Conservation (phyloP, 768 basidiomycete species). For the Guyanaporus albipodus region DNA sequence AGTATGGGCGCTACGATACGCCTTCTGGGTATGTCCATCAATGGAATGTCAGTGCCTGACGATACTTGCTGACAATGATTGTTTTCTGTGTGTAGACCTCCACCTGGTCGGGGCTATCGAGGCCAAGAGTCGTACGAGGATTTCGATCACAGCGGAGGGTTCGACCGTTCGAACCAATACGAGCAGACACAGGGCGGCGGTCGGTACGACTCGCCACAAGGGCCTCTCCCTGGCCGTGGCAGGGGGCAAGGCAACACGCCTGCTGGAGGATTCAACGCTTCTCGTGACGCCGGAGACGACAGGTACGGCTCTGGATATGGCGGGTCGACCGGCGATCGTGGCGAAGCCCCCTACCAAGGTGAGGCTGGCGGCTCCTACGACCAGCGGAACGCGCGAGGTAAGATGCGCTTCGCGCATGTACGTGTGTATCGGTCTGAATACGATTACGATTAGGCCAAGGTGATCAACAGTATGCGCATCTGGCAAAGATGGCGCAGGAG, state of each 20-base stretch:
- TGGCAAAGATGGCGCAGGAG: constrained; percentile 16
- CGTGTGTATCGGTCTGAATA: constrained; percentile 2
- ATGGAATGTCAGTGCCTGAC: not conserved
- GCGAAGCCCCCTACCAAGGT: constrained; percentile 9
- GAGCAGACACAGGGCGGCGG: constrained; percentile 5
- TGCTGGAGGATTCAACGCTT: constrained; percentile 14
- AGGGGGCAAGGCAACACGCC: constrained; percentile 9
- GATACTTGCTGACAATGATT: not conserved
- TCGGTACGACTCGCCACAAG: constrained; percentile 8
- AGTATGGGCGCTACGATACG: constrained; percentile 2
- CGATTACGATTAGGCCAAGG: constrained; percentile 12
- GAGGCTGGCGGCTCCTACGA: constrained; percentile 20
- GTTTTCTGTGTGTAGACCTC: not conserved
- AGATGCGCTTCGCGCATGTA: not conserved
- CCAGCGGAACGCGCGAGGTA: constrained; percentile 5
- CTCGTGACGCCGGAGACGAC: constrained; percentile 11
- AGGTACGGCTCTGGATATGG: constrained; percentile 6
- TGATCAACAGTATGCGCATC: constrained; percentile 18
- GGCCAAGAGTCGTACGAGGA: constrained; percentile 3
- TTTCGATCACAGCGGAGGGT: constrained; percentile 2
- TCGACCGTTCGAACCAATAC: constrained; percentile 13
- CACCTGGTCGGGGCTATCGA: constrained; percentile 5
- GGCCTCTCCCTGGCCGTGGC: constrained; percentile 1
- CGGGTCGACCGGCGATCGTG: not conserved
- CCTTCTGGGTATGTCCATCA: not conserved